These are phyloP conservation scores for Coemansia sp. DNA, from an alignment of 192 early-diverging fungal species.

Conservation along the genomic window DNA sequence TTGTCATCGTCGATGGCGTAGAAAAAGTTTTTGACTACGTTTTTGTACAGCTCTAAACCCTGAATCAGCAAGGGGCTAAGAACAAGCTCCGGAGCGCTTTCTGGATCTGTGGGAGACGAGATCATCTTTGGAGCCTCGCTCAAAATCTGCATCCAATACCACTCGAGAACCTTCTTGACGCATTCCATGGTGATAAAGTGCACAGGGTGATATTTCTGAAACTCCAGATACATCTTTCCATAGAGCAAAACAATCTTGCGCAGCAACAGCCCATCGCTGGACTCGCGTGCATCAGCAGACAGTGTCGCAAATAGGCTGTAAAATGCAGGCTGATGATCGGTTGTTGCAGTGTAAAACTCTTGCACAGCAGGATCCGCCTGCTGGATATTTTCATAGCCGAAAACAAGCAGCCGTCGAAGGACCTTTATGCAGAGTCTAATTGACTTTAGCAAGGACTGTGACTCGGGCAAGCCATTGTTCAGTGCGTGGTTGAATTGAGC, in stretches of 20 bases:
- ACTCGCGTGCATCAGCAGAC: slow-evolving; percentile 17
- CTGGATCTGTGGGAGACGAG: not conserved
- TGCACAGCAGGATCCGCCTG: slow-evolving; percentile 10
- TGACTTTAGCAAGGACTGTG: slow-evolving; percentile 57
- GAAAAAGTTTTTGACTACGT: slow-evolving; percentile 46
- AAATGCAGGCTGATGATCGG: slow-evolving; percentile 37
- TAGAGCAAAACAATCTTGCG: slow-evolving; percentile 63
- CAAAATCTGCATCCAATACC: slow-evolving; percentile 70
- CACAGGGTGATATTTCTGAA: slow-evolving; percentile 66
- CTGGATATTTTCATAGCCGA: slow-evolving; percentile 65
- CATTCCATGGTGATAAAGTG: slow-evolving; percentile 64
- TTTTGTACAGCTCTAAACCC: slow-evolving; percentile 59
- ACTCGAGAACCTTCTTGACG: slow-evolving; percentile 63
- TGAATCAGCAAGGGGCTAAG: slow-evolving; percentile 74
- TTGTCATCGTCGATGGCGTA: slow-evolving; percentile 24
- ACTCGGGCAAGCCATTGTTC: slow-evolving; percentile 20
- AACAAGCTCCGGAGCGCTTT: slow-evolving; percentile 18
- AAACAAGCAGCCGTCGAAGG: slow-evolving; percentile 73
- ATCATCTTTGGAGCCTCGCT: slow-evolving; percentile 26
- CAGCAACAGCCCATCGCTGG: slow-evolving; percentile 15
- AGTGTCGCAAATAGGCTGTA: slow-evolving; percentile 28
- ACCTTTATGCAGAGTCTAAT: slow-evolving; percentile 70
- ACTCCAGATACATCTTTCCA: slow-evolving; percentile 78
- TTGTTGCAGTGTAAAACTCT: slow-evolving; percentile 33
- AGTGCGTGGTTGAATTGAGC: slow-evolving; percentile 55